A percentile compares a stretch with the other conserved stretches of the same genome.
Conservation (phyloP, 306 rosid genomes). For the Lotus japonicus region DNA sequence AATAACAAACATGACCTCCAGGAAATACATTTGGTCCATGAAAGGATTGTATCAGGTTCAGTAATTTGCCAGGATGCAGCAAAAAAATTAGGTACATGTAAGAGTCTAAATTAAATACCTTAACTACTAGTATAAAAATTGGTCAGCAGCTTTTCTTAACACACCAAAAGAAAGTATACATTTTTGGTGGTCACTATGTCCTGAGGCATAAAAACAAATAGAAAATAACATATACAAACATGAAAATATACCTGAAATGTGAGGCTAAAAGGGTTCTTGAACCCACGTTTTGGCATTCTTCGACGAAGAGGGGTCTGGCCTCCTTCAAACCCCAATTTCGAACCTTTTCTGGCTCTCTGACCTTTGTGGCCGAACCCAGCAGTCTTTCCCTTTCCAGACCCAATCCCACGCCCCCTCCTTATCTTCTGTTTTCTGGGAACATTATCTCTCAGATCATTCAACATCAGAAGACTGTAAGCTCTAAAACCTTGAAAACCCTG, state of each 20-base stretch:
- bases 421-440: slow-evolving; percentile 85
- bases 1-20: not conserved
- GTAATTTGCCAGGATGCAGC: not conserved
- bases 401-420: slow-evolving; percentile 95
- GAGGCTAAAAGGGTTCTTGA: slow-evolving; percentile 82
- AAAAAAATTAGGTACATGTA: not conserved
- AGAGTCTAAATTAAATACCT: not conserved
- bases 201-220: no score
- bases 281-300: slow-evolving; percentile 87
- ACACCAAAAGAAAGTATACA: not conserved
- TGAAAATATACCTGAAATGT: slow-evolving; percentile 65
- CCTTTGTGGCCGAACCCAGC: slow-evolving; percentile 99
- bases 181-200: not conserved
- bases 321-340: slow-evolving; percentile 84
- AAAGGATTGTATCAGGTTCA: not conserved
- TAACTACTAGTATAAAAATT: not conserved
- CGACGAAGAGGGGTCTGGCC: slow-evolving; percentile 96
- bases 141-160: not conserved
- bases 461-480: slow-evolving; percentile 78
- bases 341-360: slow-evolving; percentile 81
- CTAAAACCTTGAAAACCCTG: slow-evolving; percentile 34
- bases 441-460: slow-evolving; percentile 83
- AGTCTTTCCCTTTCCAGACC: slow-evolving; percentile 96
- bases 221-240: not conserved
- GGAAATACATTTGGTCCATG: not conserved